Evolutionary conservation across 208 protist species (phyloP), one percentile per base, ranked within the genome.

Genomic region (Trypanosoma brucei): DNA sequence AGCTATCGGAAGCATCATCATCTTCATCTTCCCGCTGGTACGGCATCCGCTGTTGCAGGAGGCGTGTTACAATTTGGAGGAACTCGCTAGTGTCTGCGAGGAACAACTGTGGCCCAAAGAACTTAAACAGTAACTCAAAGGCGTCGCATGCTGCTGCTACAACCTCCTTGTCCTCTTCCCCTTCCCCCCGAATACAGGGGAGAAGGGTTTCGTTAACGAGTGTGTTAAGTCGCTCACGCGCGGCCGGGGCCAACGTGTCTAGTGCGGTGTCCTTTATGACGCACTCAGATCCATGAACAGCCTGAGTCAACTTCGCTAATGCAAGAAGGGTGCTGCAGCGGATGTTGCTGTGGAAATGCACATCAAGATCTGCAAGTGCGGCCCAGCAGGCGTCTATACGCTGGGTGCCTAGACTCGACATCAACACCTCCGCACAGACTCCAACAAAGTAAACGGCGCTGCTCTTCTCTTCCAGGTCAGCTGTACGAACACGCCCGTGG

Each of bases 401-500:
- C 46, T 70, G 57, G 35, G 67, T 54, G 7, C 80, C 79, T 46
- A 95, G 85, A 38, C 68, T 54, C 9, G 46, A 44, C 33, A 79
- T 59, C 34, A 89, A 68, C 14, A 81, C 75, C 11, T 88, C 79
- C 1, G 89, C 89, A 46, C 92, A 89, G 22, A 93, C 82, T 52
- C 89, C 89, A 40, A 95, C 60, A 72, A 67, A 79, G 59, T 95
- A 83, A 31, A 91, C 74, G 14, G 89, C 89, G 50, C 81, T 76
- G 31, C 75, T 79, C 82, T 92, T 92, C 62, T 92, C 84, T 72
- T 93, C 84, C 3, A 93, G 67, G 57, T 95, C 86, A 11, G 84
- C 86, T 51, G 84, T 90, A 54, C 84, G 83, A 61, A 93, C 80
- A 53, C 70, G 75, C 54, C 85, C 46, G 65, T 89, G 73, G 44